Evolutionary conservation across 768 basidiomycete genomes (phyloP), one percentile per base, ranked within the genome.

Genomic region (Suillus bovinus): DNA sequence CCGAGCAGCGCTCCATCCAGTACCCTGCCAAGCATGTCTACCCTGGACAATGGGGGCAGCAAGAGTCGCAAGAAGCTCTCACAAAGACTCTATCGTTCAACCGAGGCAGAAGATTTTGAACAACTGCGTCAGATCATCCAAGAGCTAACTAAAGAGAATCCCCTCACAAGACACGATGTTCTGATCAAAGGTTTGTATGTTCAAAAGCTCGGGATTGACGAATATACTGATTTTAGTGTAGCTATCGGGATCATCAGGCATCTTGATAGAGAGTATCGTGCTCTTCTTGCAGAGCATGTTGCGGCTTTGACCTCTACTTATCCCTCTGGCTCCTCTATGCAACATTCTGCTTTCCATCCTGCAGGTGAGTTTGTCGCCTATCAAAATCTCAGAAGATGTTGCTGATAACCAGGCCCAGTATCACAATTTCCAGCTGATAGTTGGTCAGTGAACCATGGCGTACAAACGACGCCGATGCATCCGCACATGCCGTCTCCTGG

Each of bases 41-140:
- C 55, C 20, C 10, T 20, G 11, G 10, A 52, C 11, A 31, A 27
- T 4, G 5, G 17, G 24, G 16, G 29, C 1, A 36, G 55, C 22
- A 56, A 27, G 55, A 39, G 55, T 56, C 55, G 34, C 17, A 56
- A 56, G 11, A 39, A 41, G 27, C 2, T 41, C 11, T 56, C 38
- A 27, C 55, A 56, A 4, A 24, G 24, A 27, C 24, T 56, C 38
- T 56, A 56, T 0, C 55, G 55, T 39, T 39, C 55, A 24, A 56
- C 38, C 24, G 55, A 56, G 55, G 55, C 55, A 7, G 55, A 56
- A 13, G 55, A 56, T 7, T 56, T 56, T 56, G 36, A 38, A 27
- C 55, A 56, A 20, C 38, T 56, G 24, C 55, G 55, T 13, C 55
- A 56, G 38, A 29, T 27, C 38, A 56, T 56, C 2, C 55, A 56